These are phyloP conservation scores for Fusarium setosum DNA, from an alignment of 2,329 filamentous ascomycete species.

Conservation along the genomic window DNA sequence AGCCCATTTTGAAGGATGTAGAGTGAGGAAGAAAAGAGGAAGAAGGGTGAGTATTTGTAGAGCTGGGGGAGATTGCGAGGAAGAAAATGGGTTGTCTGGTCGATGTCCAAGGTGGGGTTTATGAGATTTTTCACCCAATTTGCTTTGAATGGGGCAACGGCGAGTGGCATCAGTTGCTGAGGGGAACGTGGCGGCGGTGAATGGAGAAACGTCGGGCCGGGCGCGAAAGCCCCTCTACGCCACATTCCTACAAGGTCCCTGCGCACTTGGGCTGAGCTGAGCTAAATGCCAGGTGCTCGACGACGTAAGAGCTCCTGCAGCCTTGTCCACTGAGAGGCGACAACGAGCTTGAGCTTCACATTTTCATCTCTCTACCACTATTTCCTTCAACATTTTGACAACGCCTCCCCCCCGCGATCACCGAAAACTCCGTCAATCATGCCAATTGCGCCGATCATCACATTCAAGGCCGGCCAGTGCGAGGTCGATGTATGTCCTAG, in stretches of 20 bases:
- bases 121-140: constrained; percentile 53
- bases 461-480: constrained; percentile 95
- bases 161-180: constrained; percentile 32
- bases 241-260: neutral
- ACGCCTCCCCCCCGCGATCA: neutral
- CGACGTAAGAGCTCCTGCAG: constrained; percentile 55
- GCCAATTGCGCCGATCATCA: constrained; percentile 88
- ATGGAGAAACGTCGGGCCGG: constrained; percentile 34
- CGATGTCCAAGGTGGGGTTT: constrained; percentile 54
- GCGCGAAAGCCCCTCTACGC: neutral
- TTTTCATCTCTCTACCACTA: constrained; percentile 9
- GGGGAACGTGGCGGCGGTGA: constrained; percentile 33
- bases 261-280: constrained; percentile 16
- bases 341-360: constrained; percentile 9
- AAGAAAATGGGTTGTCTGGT: constrained; percentile 52
- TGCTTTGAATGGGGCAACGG: constrained; percentile 40
- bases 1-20: constrained; percentile 69
- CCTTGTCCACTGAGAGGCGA: constrained; percentile 41
- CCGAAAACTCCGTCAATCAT: constrained; percentile 58
- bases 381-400: constrained; percentile 16
- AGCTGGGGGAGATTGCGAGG: constrained; percentile 43
- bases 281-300: constrained; percentile 43
- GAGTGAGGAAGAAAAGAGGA: constrained; percentile 39
- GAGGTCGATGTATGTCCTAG: constrained; percentile 76
- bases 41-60: constrained; percentile 43